Conservation (phyloP, 495 filamentous ascomycete genomes). For the Pseudoneurospora amorphoporcata region DNA sequence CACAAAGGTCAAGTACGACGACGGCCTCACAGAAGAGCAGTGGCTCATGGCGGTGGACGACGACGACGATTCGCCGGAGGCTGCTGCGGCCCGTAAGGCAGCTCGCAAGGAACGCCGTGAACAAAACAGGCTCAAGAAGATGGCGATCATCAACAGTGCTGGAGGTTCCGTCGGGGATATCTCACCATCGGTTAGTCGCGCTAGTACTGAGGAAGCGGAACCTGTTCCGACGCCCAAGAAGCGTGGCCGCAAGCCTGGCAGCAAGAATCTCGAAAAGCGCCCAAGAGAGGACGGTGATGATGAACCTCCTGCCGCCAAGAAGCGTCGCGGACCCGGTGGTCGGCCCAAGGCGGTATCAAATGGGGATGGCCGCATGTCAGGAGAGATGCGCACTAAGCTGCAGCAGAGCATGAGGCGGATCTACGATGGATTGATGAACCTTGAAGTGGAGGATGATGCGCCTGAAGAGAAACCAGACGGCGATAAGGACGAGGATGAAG, state of each 20-base stretch:
- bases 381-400: constrained; percentile 49
- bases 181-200: constrained; percentile 65
- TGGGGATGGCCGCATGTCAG: constrained; percentile 20
- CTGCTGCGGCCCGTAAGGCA: constrained; percentile 79
- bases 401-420: constrained; percentile 66
- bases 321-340: constrained; percentile 52
- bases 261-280: constrained; percentile 60
- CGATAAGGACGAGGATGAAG: constrained; percentile 26
- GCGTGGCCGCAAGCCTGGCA: constrained; percentile 69
- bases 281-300: constrained; percentile 78
- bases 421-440: constrained; percentile 67
- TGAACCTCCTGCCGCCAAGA: constrained; percentile 75
- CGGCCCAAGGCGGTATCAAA: constrained; percentile 45
- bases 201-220: constrained; percentile 62
- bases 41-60: constrained; percentile 91
- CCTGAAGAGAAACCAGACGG: constrained; percentile 19
- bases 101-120: constrained; percentile 76
- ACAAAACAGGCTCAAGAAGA: constrained; percentile 55
- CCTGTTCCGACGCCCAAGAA: constrained; percentile 41
- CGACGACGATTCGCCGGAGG: constrained; percentile 88
- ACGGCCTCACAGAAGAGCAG: constrained; percentile 95
- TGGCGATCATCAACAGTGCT: constrained; percentile 30
- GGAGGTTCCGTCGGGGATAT: constrained; percentile 40
- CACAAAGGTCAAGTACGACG: constrained; percentile 88
- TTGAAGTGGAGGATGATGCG: constrained; percentile 58